Conservation (phyloP, 2,329 filamentous ascomycete genomes). For the Huntiella moniliformis region DNA sequence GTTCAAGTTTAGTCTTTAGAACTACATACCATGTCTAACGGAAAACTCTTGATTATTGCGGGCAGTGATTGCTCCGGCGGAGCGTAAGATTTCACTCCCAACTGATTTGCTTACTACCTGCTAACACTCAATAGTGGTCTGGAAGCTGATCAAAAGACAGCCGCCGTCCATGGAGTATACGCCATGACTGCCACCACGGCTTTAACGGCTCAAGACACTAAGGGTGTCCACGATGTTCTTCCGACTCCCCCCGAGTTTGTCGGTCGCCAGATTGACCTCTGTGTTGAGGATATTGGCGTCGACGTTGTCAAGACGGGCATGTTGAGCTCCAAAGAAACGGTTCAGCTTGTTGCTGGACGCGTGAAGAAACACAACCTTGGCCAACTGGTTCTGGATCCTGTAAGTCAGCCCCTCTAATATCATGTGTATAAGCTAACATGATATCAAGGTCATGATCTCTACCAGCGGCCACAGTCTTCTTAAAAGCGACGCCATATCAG, state of each 20-base stretch:
- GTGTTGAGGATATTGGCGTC: conserved; percentile 63
- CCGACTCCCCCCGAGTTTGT: conserved; percentile 62
- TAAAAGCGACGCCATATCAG: conserved; percentile 41
- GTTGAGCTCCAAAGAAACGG: conserved; percentile 21
- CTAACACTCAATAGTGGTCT: conserved; percentile 43
- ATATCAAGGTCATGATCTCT: conserved; percentile 66
- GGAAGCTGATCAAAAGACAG: conserved; percentile 89
- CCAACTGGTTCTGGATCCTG: conserved; percentile 22
- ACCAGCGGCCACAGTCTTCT: conserved; percentile 59
- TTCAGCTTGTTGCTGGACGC: conserved; percentile 19
- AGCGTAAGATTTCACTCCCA: conserved; percentile 35
- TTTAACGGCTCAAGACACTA: conserved; percentile 88
- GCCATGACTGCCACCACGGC: conserved; percentile 92
- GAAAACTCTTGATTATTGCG: conserved; percentile 59
- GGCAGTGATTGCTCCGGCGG: conserved; percentile 84
- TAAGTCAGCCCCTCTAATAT: conserved; percentile 13
- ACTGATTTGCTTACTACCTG: conserved; percentile 5
- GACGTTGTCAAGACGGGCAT: conserved; percentile 75
- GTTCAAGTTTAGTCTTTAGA: no score
- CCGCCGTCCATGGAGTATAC: conserved; percentile 82
- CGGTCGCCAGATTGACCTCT: conserved; percentile 67
- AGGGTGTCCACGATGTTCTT: conserved; percentile 66
- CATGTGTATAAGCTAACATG: neutral
- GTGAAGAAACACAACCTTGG: conserved; percentile 14
- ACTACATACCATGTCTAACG: conserved; percentile 13